Conservation (phyloP, 352 stramenopile genomes). For the Pythium scleroteichum region DNA sequence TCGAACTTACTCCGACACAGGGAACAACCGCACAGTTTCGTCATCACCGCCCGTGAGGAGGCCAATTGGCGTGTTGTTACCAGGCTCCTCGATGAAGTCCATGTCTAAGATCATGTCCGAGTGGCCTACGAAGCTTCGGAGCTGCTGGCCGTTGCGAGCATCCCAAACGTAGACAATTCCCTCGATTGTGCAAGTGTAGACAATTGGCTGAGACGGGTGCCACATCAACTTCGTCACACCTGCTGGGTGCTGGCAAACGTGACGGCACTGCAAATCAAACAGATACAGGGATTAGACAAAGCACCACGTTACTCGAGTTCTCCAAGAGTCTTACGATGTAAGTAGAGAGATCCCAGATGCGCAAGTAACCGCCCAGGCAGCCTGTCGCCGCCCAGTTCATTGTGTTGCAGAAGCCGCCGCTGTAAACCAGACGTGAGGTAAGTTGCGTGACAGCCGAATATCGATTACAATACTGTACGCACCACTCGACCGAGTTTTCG, state of each 20-base stretch:
- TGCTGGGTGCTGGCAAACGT: conserved; percentile 84
- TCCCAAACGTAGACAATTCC: conserved; percentile 92
- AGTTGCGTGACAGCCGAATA: neutral
- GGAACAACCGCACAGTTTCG: conserved; percentile 79
- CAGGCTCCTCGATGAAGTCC: conserved; percentile 58
- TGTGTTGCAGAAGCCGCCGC: conserved; percentile 92
- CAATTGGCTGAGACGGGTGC: conserved; percentile 83
- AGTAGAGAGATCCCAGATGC: conserved; percentile 95
- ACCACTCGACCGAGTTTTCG: conserved; percentile 89
- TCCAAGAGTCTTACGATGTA: conserved; percentile 48
- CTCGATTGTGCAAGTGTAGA: conserved; percentile 90
- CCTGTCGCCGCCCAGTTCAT: conserved; percentile 96
- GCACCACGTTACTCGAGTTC: neutral
- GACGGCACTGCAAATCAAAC: conserved; percentile 60
- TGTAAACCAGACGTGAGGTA: conserved; percentile 19
- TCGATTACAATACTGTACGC: conserved; percentile 16
- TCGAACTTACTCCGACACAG: conserved; percentile 45
- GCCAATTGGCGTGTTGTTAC: conserved; percentile 40
- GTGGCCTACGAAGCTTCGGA: conserved; percentile 83
- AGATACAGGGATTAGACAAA: neutral
- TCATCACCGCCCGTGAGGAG: conserved; percentile 85
- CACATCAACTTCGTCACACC: conserved; percentile 92
- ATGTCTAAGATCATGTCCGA: conserved; percentile 93
- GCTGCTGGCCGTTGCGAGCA: conserved; percentile 77
- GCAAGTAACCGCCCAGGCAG: conserved; percentile 92